Evolutionary conservation across 768 basidiomycete species (phyloP).

Genomic region (Botryobasidium botryosum): DNA sequence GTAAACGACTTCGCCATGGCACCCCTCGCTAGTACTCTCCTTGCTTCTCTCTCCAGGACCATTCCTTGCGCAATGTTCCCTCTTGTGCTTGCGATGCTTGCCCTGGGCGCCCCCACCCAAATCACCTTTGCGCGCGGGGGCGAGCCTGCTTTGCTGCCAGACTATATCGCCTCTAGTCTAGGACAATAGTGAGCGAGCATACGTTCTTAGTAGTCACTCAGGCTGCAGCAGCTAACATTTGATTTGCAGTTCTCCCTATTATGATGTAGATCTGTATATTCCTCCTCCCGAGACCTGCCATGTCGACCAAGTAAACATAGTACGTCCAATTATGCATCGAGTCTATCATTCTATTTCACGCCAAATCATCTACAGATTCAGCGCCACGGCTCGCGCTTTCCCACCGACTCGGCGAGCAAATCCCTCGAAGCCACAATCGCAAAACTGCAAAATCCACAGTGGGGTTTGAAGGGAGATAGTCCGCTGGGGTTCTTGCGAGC

Average conservation of each 20-base stretch:
- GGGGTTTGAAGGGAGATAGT: too few species aligned
- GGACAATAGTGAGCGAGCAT: neutral
- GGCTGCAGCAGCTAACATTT: conserved; percentile 2
- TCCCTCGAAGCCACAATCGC: neutral
- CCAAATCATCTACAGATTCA: neutral
- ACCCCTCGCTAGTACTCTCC: too few species aligned
- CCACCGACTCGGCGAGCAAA: neutral
- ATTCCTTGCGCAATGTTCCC: too few species aligned
- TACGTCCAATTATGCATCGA: neutral
- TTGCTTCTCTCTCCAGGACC: too few species aligned
- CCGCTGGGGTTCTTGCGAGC: neutral
- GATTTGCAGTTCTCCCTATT: conserved; percentile 33
- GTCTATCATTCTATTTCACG: neutral
- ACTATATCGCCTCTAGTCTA: neutral
- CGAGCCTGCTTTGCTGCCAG: neutral
- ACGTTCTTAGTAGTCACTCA: neutral
- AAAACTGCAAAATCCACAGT: neutral
- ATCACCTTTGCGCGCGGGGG: too few species aligned
- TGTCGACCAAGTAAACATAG: neutral
- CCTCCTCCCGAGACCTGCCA: neutral
- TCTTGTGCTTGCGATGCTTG: too few species aligned
- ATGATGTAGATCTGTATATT: neutral
- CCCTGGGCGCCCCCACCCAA: too few species aligned
- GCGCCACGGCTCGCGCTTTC: neutral
- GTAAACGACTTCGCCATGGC: too few species aligned